A percentile compares a stretch with the other conserved stretches of the same genome.
Conservation (phyloP, 345 rosid genomes). For the Ailanthus altissimus region DNA sequence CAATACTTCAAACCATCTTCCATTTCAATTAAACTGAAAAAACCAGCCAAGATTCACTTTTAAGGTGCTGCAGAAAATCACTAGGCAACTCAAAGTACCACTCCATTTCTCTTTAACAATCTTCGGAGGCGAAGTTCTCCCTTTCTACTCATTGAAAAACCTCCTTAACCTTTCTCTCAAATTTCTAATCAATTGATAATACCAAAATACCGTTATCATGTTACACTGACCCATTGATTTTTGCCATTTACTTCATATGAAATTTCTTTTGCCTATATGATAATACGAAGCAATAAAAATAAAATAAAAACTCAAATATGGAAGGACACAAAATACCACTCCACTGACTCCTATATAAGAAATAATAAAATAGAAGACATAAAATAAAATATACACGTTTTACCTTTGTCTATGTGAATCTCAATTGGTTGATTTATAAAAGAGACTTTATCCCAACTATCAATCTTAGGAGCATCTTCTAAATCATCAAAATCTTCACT, state of each 20-base stretch:
- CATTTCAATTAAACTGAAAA: not conserved
- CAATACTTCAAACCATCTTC: not conserved
- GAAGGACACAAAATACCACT: slow-evolving; percentile 1
- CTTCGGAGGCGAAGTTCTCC: not conserved
- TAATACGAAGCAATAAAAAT: not conserved
- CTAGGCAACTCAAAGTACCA: not conserved
- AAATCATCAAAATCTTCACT: slow-evolving; percentile 62
- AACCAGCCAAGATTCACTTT: not conserved
- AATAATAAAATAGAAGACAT: not conserved
- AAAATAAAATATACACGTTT: slow-evolving; percentile 17
- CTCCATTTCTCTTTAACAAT: not conserved
- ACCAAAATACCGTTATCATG: not conserved
- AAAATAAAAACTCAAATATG: not conserved
- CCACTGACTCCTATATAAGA: not conserved
- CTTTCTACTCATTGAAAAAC: not conserved
- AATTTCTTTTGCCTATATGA: not conserved
- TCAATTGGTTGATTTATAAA: slow-evolving; percentile 77
- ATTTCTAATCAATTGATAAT: not conserved
- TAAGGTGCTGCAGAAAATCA: not conserved
- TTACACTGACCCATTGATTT: not conserved
- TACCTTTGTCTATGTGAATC: slow-evolving; percentile 72
- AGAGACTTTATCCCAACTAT: slow-evolving; percentile 82
- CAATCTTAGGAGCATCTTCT: slow-evolving; percentile 61
- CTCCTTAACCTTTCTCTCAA: not conserved
- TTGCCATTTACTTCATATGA: not conserved